Base-by-base conservation (phyloP, 768 basidiomycete species). In the Mycena maculata region DNA sequence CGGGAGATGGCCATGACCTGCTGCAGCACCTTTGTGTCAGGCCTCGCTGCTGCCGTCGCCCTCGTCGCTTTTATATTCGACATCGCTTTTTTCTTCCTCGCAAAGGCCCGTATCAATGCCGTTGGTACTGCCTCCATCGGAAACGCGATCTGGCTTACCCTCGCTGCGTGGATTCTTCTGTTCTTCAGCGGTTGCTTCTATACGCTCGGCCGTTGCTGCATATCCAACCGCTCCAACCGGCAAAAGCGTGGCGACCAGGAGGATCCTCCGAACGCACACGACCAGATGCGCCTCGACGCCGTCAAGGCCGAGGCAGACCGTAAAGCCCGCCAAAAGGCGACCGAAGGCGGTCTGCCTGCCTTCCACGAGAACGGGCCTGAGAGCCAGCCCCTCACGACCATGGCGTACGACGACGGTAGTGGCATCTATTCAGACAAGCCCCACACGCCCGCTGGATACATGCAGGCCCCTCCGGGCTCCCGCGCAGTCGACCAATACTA, bases 1-100 rank as follows among this genome's bases (percentile, higher is more conserved):
- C 90, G 92, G 16, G 92, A 94, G 76, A 90, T 94, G 85, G 87
- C 92, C 61, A 94, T 93, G 91, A 82, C 86, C 31, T 95, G 92
- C 76, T 91, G 88, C 80, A 93, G 92, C 72, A 90, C 90, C 57
- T 93, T 86, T 71, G 80, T 97, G 65, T 91, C 93, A 4, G 90
- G 93, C 8, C 88, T 96, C 67, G 94, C 91, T 15, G 94, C 95
- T 0, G 79, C 86, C 1, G 79, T 97, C 64, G 86, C 94, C 55
- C 83, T 99, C 65, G 74, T 94, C 47, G 96, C 96, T 6, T 96
- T 98, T 79, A 88, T 97, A 33, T 96, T 98, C 78, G 98, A 99
- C 77, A 80, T 98, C 63, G 92, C 87, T 71, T 81, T 98, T 63
- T 99, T 98, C 82, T 95, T 94, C 83, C 80, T 97, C 61, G 93